A percentile compares a stretch with the other conserved stretches of the same genome.
Conservation (phyloP, 768 basidiomycete species). For the Macrocybe gigantea region DNA sequence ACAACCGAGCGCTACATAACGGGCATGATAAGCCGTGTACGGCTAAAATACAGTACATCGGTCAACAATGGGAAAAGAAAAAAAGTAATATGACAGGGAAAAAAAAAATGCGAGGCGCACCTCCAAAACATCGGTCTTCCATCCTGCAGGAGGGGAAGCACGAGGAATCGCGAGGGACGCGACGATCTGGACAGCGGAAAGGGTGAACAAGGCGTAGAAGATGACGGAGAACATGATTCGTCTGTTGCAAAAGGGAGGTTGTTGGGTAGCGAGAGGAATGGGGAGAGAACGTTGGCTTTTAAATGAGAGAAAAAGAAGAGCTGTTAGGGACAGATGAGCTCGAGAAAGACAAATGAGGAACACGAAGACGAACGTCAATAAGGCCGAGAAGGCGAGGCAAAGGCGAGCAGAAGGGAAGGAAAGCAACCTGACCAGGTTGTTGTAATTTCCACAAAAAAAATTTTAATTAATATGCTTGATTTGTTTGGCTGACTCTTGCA, state of each 20-base stretch:
- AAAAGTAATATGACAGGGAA: not conserved
- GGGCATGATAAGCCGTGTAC: conserved; percentile 51
- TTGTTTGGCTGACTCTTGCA: too few species aligned
- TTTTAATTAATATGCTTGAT: too few species aligned
- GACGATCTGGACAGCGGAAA: conserved; percentile 33
- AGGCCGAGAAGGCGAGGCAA: conserved; percentile 21
- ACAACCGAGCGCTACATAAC: conserved; percentile 57
- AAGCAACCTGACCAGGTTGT: too few species aligned
- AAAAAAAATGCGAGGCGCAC: conserved; percentile 10
- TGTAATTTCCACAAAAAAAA: not conserved
- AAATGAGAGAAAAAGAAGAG: conserved; percentile 13
- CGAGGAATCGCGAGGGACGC: conserved; percentile 36
- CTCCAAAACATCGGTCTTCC: conserved; percentile 42
- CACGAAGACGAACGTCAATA: conserved; percentile 21
- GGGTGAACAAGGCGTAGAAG: conserved; percentile 32
- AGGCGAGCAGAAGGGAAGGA: conserved; percentile 7
- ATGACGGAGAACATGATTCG: conserved; percentile 4
- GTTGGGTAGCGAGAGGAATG: conserved; percentile 20
- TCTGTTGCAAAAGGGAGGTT: conserved; percentile 14
- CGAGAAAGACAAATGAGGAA: conserved; percentile 18
- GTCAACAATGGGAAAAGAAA: conserved; percentile 2
- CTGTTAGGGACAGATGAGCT: conserved; percentile 24
- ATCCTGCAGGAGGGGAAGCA: conserved; percentile 33
- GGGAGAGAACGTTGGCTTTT: conserved; percentile 15
- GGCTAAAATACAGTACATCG: conserved; percentile 20